Evolutionary conservation across 2,329 filamentous ascomycete genomes (phyloP), one percentile per base, ranked within the genome.

Genomic region (Davidsoniella virescens): DNA sequence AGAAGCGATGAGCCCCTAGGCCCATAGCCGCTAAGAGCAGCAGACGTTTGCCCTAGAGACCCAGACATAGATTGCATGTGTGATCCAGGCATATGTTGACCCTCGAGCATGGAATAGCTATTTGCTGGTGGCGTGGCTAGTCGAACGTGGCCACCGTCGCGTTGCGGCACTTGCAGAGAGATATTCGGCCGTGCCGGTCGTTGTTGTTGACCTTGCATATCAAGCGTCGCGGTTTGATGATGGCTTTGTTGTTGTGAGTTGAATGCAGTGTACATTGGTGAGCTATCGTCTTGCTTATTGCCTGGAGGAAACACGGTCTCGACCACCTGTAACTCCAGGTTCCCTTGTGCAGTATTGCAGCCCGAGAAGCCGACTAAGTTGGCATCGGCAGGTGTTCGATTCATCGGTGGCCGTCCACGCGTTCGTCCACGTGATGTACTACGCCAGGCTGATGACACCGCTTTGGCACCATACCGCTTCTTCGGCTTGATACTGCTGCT

Each of bases 371-470:
- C 26, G 26, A n/a, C 16, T 17, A 38, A 38, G 9, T 18, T 38
- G 18, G 38, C 46, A 26, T 40, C 46, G 16, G 25, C 46, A 9
- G 36, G 36, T 10, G 33, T 26, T 3, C 47, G 20, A 14, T 41
- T 42, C 20, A 41, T 41, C 17, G 86, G 85, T 40, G 88, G 88
- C 53, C 88, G 72, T 5, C 88, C 87, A 56, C 87, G 72, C 12
- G 83, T 71, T 62, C 88, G 93, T 2, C 82, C 80, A 3, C 48
- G 50, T 5, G 52, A 51, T 9, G 51, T 49, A 42, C 51, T 53
- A 5, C 82, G 78, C 88, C 88, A 95, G 1, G 88, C 88, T 8
- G 87, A 94, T 1, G 87, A 94, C 0, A 94, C 86, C 5, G 85
- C 87, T 59, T 78, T 78, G 0, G 87, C 84, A 0, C 87, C 87